Base-by-base conservation (phyloP, 1,139 yeast species). In the Protomyces inouyei region DNA sequence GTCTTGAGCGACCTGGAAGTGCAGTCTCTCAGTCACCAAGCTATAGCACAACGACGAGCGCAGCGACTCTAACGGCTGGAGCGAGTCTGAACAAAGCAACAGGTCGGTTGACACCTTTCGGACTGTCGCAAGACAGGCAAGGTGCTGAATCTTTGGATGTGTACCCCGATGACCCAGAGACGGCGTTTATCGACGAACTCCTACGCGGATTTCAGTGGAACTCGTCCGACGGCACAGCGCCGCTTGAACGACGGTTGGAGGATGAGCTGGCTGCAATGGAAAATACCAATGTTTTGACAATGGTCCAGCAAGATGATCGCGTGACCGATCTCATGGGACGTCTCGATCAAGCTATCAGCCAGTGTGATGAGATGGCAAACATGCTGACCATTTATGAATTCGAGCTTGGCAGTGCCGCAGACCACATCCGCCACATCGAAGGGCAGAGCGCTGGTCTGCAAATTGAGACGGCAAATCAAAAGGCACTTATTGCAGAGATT, bases 381-480 rank as follows among this genome's bases (percentile, higher is more conserved):
- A 73, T 80, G 25, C 73, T 85, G 64, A 81, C 85, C 2, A 76
- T 82, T 45, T 84, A 83, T 69, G 79, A 84, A 12, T 84, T 85
- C 73, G 83, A 85, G 69, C 74, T 85, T 61, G 80, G 85, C 18
- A 80, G 84, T 4, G 80, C 89, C 60, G 82, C 85, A 3, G 84
- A 84, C 6, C 93, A 88, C 67, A 84, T 91, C 61, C 81, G 82
- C 57, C 82, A 81, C 64, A 86, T 91, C 60, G 97, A 91, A 72
- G 79, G 80, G 53, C 88, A 88, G 71, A 85, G 91, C 1, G 85
- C 86, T 70, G 97, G 97, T 60, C 76, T 91, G 40, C 97, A 92
- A 75, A 87, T 91, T 2, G 87, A 86, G 70, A 84, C 93, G 3
- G 85, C 89, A 48, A 92, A 92, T 74, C 89, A 88, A 74, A 88